Evolutionary conservation across 345 rosid species (phyloP), one percentile per base, ranked within the genome.

Genomic region (Eucalyptus tenuipes): DNA sequence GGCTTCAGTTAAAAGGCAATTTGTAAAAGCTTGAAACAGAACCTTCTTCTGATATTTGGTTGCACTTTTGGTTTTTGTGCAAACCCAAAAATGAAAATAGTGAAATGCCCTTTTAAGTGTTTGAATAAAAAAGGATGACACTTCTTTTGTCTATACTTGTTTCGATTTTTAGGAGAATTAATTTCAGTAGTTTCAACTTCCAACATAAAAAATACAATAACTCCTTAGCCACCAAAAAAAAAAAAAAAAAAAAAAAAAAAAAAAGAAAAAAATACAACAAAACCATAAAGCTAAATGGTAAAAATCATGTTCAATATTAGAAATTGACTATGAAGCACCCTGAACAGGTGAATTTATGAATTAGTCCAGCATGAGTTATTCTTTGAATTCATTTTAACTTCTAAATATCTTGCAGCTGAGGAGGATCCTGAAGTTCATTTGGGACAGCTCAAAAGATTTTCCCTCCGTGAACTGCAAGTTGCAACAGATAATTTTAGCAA

Each of bases 391-490:
- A 45, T 64, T 90, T 84, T 79, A 86, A 85, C 86, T 85, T 79
- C 50, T 49, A 57, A 14, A 90, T 50, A 82, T 49, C 89, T 88
- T 93, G 89, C 96, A 97, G 99, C 99, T 89, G 98, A 97, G 93
- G 99, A 96, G 91, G 97, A 96, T 91, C 99, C 99, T 75, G 97
- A 96, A 89, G 97, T 97, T 91, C 97, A 97, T 91, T 92, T 96
- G 88, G 99, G 99, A 89, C 99, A 96, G 91, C 96, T 96, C 75
- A 96, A 94, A 91, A 94, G 97, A 94, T 97, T 95, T 92, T 94
- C 97, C 86, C 88, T 97, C 81, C 98, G 97, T 50, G 99, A 96
- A 92, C 92, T 97, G 50, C 97, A 93, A 92, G 95, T 96, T 91
- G 99, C 99, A 86, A 91, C 97, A 6, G 99, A 97, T 92, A 87